Conservation (phyloP, 106 monocot species). For the Gastrodia elata region DNA sequence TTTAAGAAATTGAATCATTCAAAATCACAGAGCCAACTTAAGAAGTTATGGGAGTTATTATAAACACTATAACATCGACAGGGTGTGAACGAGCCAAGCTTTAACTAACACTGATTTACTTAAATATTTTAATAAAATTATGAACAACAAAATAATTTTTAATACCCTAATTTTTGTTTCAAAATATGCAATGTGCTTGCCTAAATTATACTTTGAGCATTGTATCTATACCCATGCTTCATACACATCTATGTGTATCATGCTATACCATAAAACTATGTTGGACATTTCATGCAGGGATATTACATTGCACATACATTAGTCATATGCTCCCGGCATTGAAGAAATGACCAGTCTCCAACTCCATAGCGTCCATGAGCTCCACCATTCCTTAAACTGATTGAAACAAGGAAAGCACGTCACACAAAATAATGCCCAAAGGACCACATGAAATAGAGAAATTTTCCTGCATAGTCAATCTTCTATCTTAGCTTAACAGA, state of each 20-base stretch:
- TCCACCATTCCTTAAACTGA: constrained; percentile 79
- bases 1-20: not conserved
- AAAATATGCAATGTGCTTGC: not conserved
- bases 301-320: constrained; percentile 35
- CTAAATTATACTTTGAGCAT: not conserved
- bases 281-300: not conserved
- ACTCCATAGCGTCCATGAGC: constrained; percentile 86
- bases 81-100: no score
- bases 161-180: not conserved
- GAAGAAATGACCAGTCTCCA: constrained; percentile 91
- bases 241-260: not conserved
- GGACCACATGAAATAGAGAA: no score
- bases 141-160: not conserved
- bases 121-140: not conserved
- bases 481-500: no score
- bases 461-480: no score
- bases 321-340: constrained; percentile 81
- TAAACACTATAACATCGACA: no score
- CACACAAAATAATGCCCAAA: constrained; percentile 3
- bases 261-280: not conserved
- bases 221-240: not conserved
- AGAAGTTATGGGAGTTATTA: no score
- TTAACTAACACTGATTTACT: no score
- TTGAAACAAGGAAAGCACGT: constrained; percentile 10
- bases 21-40: not conserved